Conservation (phyloP, 2,329 filamentous ascomycete species). For the Aspergillus niger region DNA sequence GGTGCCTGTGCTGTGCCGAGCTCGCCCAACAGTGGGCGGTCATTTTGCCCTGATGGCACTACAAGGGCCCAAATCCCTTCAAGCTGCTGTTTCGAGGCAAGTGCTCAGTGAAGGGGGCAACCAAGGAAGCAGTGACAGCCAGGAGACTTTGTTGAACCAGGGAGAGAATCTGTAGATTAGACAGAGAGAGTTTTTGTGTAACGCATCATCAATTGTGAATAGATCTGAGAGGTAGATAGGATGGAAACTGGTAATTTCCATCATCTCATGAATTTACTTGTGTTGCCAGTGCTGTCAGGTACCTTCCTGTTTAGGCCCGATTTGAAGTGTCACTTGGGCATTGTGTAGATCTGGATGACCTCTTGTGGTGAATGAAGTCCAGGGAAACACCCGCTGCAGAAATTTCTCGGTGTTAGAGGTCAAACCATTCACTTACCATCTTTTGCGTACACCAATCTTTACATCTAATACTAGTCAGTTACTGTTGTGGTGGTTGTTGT, state of each 20-base stretch:
- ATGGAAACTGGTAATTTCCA: too few species aligned
- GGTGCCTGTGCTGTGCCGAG: conserved; percentile 36
- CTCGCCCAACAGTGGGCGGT: conserved; percentile 46
- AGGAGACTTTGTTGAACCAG: conserved; percentile 10
- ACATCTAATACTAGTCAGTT: too few species aligned
- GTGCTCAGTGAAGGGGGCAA: background rate
- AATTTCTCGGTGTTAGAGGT: too few species aligned
- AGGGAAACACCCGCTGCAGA: too few species aligned
- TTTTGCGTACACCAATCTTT: too few species aligned
- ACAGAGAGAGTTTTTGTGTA: background rate
- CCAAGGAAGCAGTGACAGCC: background rate
- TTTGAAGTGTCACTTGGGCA: background rate
- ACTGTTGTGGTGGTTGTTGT: background rate
- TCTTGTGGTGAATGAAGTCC: background rate
- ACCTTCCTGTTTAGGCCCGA: background rate
- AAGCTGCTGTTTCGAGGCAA: conserved; percentile 15
- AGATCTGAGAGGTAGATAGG: background rate
- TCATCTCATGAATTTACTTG: too few species aligned
- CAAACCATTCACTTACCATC: too few species aligned
- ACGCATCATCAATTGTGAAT: background rate
- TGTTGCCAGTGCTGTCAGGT: background rate
- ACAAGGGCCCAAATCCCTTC: conserved; percentile 32
- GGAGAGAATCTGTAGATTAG: conserved; percentile 19
- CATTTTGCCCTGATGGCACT: conserved; percentile 48
- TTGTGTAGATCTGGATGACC: background rate